Conservation (phyloP, 2,329 filamentous ascomycete genomes). For the Alternaria hordeiaustralica region DNA sequence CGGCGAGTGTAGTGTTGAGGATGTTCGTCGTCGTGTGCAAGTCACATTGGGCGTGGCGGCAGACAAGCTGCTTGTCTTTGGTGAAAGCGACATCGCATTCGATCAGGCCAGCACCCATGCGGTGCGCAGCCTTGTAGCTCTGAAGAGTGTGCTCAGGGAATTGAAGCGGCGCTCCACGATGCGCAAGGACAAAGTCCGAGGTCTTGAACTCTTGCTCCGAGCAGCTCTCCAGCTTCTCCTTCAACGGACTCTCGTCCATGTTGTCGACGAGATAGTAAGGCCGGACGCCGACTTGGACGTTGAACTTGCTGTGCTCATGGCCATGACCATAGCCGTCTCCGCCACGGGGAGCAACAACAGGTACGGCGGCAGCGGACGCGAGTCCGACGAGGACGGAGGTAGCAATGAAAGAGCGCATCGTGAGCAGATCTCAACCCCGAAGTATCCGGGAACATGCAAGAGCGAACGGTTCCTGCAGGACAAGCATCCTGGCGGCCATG, state of each 20-base stretch:
- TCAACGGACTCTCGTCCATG: conserved; percentile 48
- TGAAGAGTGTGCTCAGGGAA: conserved; percentile 47
- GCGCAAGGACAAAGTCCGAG: conserved; percentile 44
- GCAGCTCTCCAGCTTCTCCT: conserved; percentile 46
- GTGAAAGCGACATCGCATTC: conserved; percentile 51
- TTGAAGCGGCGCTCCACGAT: conserved; percentile 46
- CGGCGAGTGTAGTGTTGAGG: conserved; percentile 43
- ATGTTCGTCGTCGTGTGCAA: conserved; percentile 50
- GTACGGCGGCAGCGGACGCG: conserved; percentile 37
- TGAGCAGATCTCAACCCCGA: conserved; percentile 14
- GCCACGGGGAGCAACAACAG: conserved; percentile 30
- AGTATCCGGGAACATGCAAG: conserved; percentile 14
- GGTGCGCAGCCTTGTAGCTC: conserved; percentile 39
- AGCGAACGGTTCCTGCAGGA: conserved; percentile 26
- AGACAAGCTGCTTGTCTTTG: conserved; percentile 47
- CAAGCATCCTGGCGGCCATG: conserved; percentile 10
- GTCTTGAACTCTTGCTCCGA: conserved; percentile 46
- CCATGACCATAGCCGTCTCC: conserved; percentile 12
- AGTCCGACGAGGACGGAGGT: conserved; percentile 35
- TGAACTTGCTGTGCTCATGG: conserved; percentile 29
- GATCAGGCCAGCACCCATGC: conserved; percentile 46
- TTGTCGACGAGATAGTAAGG: conserved; percentile 48
- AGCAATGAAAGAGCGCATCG: conserved; percentile 39
- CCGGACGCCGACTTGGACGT: conserved; percentile 45
- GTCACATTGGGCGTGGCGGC: conserved; percentile 48